Evolutionary conservation across 164 flowering plant species (phyloP).

Genomic region (Stephania cephalantha): DNA sequence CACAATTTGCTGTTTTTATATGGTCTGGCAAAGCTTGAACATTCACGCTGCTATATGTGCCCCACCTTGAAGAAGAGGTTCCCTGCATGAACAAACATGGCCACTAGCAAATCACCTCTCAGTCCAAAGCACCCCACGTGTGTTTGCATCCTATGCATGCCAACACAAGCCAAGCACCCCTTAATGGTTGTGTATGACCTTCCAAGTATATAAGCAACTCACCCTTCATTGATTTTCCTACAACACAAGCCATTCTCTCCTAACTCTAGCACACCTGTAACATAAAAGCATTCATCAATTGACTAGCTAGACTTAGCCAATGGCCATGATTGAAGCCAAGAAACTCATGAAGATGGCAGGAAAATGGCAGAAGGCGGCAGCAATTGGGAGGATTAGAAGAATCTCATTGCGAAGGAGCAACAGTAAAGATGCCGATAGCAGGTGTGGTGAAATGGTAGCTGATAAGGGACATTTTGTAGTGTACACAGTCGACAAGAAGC

Average conservation of each 20-base stretch:
- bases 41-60: background rate
- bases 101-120: background rate
- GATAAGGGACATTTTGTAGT: conserved; percentile 22
- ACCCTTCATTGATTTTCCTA: background rate
- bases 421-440: background rate
- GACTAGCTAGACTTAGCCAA: background rate
- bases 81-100: background rate
- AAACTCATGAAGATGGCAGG: conserved; percentile 18
- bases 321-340: conserved; percentile 19
- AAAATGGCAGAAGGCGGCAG: conserved; percentile 25
- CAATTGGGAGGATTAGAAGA: conserved; percentile 13
- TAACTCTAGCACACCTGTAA: background rate
- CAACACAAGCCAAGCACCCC: conserved; percentile 3
- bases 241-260: background rate
- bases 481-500: conserved; percentile 15
- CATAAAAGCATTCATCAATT: background rate
- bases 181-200: background rate
- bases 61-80: background rate
- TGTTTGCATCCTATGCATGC: background rate
- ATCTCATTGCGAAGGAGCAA: conserved; percentile 1
- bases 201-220: conserved; percentile 7
- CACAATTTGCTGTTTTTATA: background rate
- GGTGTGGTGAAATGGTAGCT: background rate
- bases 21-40: background rate
- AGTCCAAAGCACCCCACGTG: background rate